phyloP scores from a whole-genome alignment of 192 early-diverging fungal genomes.

The Rhizoclosmatium globosum region DNA sequence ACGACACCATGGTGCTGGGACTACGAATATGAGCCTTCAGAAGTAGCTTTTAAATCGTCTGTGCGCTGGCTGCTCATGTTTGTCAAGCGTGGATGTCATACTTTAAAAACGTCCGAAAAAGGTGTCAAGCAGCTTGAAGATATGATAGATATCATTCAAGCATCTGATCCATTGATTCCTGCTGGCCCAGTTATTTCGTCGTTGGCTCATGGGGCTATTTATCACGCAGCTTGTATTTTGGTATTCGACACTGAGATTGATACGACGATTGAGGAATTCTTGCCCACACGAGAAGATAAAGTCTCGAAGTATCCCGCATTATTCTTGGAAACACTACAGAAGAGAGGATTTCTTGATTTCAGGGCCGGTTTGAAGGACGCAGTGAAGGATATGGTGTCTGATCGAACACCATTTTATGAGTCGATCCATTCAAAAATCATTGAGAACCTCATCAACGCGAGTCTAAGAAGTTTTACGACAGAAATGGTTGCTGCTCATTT shows the following conservation, averaged over 20 bases:
- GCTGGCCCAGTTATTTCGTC: slow-evolving; percentile 17
- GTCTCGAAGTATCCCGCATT: neutral
- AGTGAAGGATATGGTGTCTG: slow-evolving; percentile 55
- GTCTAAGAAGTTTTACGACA: slow-evolving; percentile 9
- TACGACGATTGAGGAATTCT: slow-evolving; percentile 6
- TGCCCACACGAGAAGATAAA: neutral
- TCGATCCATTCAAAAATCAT: slow-evolving; percentile 60
- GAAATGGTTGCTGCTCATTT: slow-evolving; percentile 44
- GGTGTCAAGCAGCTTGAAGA: neutral
- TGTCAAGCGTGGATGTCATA: neutral
- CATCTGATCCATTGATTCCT: neutral
- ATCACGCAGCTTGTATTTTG: slow-evolving; percentile 28
- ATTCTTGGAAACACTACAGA: slow-evolving; percentile 47
- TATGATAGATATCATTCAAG: slow-evolving; percentile 12
- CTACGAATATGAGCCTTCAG: slow-evolving; percentile 42
- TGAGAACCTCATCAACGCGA: slow-evolving; percentile 47
- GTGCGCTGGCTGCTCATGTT: slow-evolving; percentile 45
- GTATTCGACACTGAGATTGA: slow-evolving; percentile 1
- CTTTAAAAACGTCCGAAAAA: neutral
- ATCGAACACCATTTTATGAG: slow-evolving; percentile 63
- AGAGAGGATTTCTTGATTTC: slow-evolving; percentile 51
- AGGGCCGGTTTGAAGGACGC: slow-evolving; percentile 44
- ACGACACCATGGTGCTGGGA: slow-evolving; percentile 6
- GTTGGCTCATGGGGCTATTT: slow-evolving; percentile 44
- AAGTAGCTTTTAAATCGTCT: slow-evolving; percentile 49